Percentiles rank a stretch among this genome's conserved stretches.
These are phyloP conservation scores for Magnolia officinalis DNA, from an alignment of 164 flowering plant species.

Conservation along the genomic window DNA sequence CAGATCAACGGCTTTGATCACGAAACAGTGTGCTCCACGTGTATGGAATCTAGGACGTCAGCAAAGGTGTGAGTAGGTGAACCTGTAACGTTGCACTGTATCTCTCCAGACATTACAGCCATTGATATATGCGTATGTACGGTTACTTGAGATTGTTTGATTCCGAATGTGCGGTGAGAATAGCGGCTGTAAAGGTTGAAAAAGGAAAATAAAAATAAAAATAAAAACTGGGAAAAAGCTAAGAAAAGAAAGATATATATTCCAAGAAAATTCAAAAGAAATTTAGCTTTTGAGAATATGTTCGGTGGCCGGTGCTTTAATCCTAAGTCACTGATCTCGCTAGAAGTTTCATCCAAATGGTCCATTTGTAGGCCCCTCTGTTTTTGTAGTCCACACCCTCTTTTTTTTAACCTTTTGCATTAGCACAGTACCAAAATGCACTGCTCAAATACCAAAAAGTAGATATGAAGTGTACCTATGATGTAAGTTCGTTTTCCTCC, in stretches of 20 bases:
- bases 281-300: constrained; percentile 12
- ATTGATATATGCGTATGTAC: background rate
- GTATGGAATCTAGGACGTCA: background rate
- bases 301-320: constrained; percentile 9
- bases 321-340: background rate
- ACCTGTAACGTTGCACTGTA: background rate
- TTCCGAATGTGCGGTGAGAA: constrained; percentile 1
- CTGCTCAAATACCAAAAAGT: too few species aligned
- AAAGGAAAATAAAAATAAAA: constrained; percentile 3
- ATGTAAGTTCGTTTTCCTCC: too few species aligned
- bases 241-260: constrained; percentile 1
- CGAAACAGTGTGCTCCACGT: background rate
- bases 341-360: background rate
- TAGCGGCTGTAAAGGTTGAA: background rate
- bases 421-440: too few species aligned
- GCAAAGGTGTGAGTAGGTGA: background rate
- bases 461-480: too few species aligned
- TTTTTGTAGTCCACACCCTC: too few species aligned
- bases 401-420: too few species aligned
- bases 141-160: background rate
- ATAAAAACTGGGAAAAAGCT: background rate
- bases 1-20: too few species aligned
- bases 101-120: background rate
- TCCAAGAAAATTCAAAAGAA: constrained; percentile 10
- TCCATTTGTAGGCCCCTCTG: too few species aligned